A percentile compares a stretch with the other conserved stretches of the same genome.
These are phyloP conservation scores for Musa schizocarpa DNA, from an alignment of 176 grass and related monocot genomes.

Conservation along the genomic window DNA sequence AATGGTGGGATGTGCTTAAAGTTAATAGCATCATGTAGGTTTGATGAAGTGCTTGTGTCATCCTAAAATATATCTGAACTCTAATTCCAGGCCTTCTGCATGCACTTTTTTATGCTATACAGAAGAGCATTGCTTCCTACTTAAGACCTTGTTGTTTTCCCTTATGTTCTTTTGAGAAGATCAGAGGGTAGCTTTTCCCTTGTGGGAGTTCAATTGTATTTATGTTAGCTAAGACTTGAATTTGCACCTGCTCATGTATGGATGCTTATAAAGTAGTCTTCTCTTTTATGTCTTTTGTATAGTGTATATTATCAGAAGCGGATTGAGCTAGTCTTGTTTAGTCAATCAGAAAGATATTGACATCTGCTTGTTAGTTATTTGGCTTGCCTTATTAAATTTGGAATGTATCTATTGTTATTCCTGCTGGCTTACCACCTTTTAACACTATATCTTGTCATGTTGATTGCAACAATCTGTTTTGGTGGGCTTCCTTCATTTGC, in stretches of 20 bases:
- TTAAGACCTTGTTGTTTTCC: not conserved
- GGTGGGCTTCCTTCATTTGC: too few relatives aligned
- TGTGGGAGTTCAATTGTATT: not conserved
- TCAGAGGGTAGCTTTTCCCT: not conserved
- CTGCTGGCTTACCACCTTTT: too few relatives aligned
- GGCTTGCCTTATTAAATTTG: not conserved
- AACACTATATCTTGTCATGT: too few relatives aligned
- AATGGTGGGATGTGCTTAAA: not conserved
- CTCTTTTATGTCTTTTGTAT: too few relatives aligned
- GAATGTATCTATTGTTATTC: too few relatives aligned
- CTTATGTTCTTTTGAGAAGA: not conserved
- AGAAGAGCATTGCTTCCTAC: not conserved
- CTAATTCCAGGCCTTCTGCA: not conserved
- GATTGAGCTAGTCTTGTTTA: too few relatives aligned
- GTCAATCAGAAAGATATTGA: too few relatives aligned
- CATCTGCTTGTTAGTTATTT: too few relatives aligned
- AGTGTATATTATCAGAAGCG: too few relatives aligned
- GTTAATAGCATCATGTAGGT: not conserved
- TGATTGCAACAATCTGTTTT: too few relatives aligned
- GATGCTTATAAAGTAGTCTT: too few relatives aligned
- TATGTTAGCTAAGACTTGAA: not conserved
- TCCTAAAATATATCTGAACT: not conserved
- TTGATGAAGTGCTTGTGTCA: not conserved
- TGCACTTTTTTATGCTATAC: not conserved
- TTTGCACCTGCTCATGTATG: too few relatives aligned